Evolutionary conservation across 2,329 filamentous ascomycete species (phyloP), one percentile per base, ranked within the genome.

Genomic region (Lasiodiplodia sp.): DNA sequence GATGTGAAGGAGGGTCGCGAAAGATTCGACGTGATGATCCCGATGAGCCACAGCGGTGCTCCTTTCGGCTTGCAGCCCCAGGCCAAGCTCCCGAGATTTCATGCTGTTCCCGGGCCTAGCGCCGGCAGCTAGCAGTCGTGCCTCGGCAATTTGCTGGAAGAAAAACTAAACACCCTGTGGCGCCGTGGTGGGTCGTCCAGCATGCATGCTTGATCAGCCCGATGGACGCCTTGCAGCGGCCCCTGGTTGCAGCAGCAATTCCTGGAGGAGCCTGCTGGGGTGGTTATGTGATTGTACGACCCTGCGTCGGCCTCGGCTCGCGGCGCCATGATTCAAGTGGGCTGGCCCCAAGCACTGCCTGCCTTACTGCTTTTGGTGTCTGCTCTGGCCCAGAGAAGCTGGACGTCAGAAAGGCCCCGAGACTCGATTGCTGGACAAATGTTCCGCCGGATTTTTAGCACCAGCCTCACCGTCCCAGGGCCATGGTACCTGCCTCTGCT

Each of bases 241-340:
- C 37, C 38, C 37, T 28, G 21, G 14, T 11, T 25, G 57, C 18
- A 28, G 23, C 6, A 38, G 21, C 5, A 18, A 37, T 63, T 12
- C 16, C 28, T 52, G 18, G 44, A 51, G 60, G 34, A 63, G 44
- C 3, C 60, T 47, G 51, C 34, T 64, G 57, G n/a, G 28, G 11
- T 64, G 58, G 34, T 52, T 64, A 52, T 49, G 37, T 52, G 37
- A 64, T 23, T 28, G 60, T 64, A 49, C 40, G 16, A 64, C 44
- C 4, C 4, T 37, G 25, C 28, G 49, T n/a, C 31, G 51, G 38
- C 31, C 60, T 52, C 47, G 47, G 47, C 28, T 18, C 31, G 8
- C 18, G 25, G 16, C 38, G 21, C 57, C 38, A 49, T 62, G 38
- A 34, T 62, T 49, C 57, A 25, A 62, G 8, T 18, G 14, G 12